These are phyloP conservation scores for Thelonectria discophora DNA, from an alignment of 2,329 filamentous ascomycete genomes.

Conservation along the genomic window DNA sequence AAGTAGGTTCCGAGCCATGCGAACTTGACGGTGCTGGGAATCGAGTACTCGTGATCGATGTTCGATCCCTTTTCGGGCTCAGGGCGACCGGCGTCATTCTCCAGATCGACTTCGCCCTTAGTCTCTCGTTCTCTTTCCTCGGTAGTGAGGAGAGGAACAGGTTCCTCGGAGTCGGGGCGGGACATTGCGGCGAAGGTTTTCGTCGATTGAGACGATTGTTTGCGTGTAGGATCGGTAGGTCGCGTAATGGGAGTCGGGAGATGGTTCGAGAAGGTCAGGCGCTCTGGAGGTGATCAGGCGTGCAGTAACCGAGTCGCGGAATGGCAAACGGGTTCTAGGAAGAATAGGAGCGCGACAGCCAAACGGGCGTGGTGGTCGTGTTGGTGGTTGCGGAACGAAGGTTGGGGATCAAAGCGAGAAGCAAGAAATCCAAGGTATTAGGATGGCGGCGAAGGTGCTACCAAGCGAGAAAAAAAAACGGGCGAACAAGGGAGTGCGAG, in stretches of 20 bases:
- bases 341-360: background rate
- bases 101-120: conserved; percentile 46
- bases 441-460: background rate
- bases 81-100: conserved; percentile 42
- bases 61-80: conserved; percentile 47
- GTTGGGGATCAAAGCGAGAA: conserved; percentile 1
- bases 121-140: conserved; percentile 45
- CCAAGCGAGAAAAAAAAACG: conserved; percentile 8
- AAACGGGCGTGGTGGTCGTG: background rate
- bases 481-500: conserved; percentile 10
- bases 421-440: conserved; percentile 4
- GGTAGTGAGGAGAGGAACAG: conserved; percentile 44
- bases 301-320: background rate
- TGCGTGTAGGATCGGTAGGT: background rate
- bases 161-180: conserved; percentile 45
- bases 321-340: background rate
- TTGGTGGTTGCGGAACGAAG: conserved; percentile 1
- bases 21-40: conserved; percentile 57
- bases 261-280: conserved; percentile 21
- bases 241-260: conserved; percentile 3
- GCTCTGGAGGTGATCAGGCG: background rate
- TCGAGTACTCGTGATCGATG: conserved; percentile 56
- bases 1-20: conserved; percentile 63
- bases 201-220: conserved; percentile 5
- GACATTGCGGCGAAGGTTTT: conserved; percentile 42